These are phyloP conservation scores for Warburgia ugandensis DNA, from an alignment of 164 flowering plant genomes.

Conservation along the genomic window DNA sequence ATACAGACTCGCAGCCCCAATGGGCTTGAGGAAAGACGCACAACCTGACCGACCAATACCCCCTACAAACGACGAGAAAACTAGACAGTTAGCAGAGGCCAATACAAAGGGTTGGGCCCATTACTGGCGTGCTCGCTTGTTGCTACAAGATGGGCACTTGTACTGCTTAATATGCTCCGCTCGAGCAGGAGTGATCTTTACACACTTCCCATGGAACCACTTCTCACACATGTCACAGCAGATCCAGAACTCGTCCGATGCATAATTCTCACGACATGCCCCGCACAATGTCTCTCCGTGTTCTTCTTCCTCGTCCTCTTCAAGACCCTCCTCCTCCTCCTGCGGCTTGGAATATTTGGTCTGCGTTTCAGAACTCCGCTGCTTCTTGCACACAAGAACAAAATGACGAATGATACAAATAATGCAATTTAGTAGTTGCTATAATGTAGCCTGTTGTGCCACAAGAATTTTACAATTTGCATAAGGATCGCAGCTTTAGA, in stretches of 20 bases:
- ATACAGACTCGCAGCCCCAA: background rate
- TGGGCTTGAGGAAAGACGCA: background rate
- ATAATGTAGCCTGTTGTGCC: too few species aligned
- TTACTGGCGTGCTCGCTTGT: slow-evolving; percentile 62
- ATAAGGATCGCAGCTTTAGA: too few species aligned
- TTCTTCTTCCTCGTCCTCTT: slow-evolving; percentile 72
- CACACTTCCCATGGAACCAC: slow-evolving; percentile 94
- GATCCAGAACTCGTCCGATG: slow-evolving; percentile 86
- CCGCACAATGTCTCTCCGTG: slow-evolving; percentile 84
- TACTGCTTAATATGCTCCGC: slow-evolving; percentile 96
- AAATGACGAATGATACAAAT: background rate
- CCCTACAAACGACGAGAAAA: slow-evolving; percentile 5
- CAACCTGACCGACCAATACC: slow-evolving; percentile 4
- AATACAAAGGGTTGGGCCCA: background rate
- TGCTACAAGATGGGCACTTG: slow-evolving; percentile 89
- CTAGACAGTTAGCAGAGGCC: slow-evolving; percentile 5
- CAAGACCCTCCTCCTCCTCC: slow-evolving; percentile 56
- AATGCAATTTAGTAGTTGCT: too few species aligned
- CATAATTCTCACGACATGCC: slow-evolving; percentile 82
- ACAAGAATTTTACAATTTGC: too few species aligned
- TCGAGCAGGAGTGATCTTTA: slow-evolving; percentile 78
- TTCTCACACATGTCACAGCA: slow-evolving; percentile 82
- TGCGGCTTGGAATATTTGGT: slow-evolving; percentile 32
- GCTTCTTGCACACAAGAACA: slow-evolving; percentile 6
- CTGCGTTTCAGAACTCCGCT: slow-evolving; percentile 40